Base-by-base conservation (phyloP, 2,329 filamentous ascomycete species). In the Sarocladium oryzae region DNA sequence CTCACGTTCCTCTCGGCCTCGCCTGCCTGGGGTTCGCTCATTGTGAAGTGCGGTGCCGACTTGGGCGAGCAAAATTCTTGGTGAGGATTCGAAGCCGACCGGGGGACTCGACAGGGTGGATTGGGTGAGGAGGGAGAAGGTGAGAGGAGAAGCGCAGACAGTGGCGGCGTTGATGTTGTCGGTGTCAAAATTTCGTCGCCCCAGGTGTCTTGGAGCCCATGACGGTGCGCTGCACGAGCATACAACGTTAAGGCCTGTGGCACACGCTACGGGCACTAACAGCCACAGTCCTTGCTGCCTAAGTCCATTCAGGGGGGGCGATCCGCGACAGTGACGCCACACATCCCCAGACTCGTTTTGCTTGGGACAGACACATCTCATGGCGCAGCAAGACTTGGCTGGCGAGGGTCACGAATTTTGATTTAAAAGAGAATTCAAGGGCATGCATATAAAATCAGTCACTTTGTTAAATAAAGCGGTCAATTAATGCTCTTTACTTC, bases 1-100 rank as follows among this genome's bases (percentile, higher is more conserved):
- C 77, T 72, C 66, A 83, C 80, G 73, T 97, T 99, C 83, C 97
- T 97, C 82, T 99, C 93, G 62, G 92, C 92, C 74, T 97, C 93
- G 75, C 86, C 91, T 69, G 83, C 82, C 74, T 89, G 84, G 66
- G 85, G 77, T 74, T 90, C 85, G 77, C 87, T 91, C 89, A 95
- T 95, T 64, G 75, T 91, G 81, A 69, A 49, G 11, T 49, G 26
- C 18, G 43, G 26, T 48, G 43, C 43, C 43, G 43, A 33, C 28
- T 48, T 23, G 43, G 43, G 43, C 26, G 26, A 33, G 24, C 43
- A 48, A 48, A 48, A 48, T 33, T 48, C 4, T 48, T 18, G n/a
- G 40, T 9, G 28, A 48, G 43, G 20, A 48, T 30, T 48, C 43
- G 43, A 33, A 48, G 26, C 43, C 43, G 43, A 20, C 26, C 43